phyloP scores from a whole-genome alignment of 2,329 filamentous ascomycete genomes.

The Colletotrichum sp. region DNA sequence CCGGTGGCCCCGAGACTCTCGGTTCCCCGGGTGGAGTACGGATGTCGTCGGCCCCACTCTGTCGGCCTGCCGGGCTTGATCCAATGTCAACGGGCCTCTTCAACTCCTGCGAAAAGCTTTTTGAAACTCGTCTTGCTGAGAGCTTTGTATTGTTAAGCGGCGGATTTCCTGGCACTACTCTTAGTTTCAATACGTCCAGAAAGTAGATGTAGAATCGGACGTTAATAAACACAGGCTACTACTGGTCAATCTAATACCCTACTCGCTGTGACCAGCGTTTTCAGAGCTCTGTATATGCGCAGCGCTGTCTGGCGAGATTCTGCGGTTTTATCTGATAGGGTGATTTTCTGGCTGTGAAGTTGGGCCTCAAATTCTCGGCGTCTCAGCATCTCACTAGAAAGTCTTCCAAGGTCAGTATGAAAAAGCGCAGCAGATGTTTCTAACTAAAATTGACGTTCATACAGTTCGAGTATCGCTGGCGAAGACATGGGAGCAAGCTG shows the following conservation, averaged over 20 bases:
- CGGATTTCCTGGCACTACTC: rapidly evolving
- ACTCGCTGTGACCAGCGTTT: not conserved
- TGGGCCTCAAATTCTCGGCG: not conserved
- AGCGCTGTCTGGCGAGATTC: not conserved
- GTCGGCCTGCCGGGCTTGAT: not conserved
- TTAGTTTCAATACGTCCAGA: too few relatives aligned
- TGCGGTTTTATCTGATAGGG: rapidly evolving
- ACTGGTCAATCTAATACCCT: not conserved
- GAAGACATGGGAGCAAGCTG: not conserved
- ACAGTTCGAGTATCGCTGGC: not conserved
- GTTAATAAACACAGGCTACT: not conserved
- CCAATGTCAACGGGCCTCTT: not conserved
- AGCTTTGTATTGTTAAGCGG: not conserved
- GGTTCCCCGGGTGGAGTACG: not conserved
- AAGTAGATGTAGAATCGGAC: not conserved
- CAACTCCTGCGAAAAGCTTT: not conserved
- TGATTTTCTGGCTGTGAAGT: not conserved
- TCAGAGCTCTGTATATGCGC: not conserved
- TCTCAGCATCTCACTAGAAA: not conserved
- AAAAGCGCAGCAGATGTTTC: too few relatives aligned
- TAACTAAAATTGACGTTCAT: too few relatives aligned
- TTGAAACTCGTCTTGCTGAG: not conserved
- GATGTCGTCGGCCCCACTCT: not conserved
- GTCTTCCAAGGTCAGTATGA: rapidly evolving
- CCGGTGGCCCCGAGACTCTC: not conserved